These are phyloP conservation scores for Ramaria rubella DNA, from an alignment of 768 basidiomycete genomes.

Conservation along the genomic window DNA sequence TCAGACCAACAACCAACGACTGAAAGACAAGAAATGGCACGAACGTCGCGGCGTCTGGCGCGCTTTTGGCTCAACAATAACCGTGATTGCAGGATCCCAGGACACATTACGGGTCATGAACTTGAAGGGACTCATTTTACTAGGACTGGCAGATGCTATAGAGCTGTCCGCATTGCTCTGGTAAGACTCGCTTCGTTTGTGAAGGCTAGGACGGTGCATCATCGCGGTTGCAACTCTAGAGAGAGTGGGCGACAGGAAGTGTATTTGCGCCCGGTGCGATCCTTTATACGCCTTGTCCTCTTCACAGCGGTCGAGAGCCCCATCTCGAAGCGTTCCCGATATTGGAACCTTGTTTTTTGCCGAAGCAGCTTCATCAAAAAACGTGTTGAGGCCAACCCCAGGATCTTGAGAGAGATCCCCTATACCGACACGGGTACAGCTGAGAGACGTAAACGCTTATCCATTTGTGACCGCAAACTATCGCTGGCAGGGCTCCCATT, in stretches of 20 bases:
- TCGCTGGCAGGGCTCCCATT: neutral
- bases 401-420: neutral
- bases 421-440: neutral
- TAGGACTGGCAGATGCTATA: neutral
- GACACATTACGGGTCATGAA: conserved; percentile 9
- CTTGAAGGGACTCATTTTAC: conserved; percentile 2
- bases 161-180: neutral
- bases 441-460: neutral
- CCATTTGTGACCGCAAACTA: neutral
- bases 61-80: neutral
- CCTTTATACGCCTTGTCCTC: neutral
- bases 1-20: neutral
- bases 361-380: neutral
- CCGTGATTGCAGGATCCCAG: conserved; percentile 11
- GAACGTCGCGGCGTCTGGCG: neutral
- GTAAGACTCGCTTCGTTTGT: neutral
- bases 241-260: neutral
- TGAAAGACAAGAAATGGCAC: neutral
- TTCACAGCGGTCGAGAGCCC: neutral
- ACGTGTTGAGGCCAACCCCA: neutral
- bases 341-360: neutral
- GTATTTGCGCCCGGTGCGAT: neutral
- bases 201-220: neutral
- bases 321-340: neutral
- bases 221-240: neutral